A percentile compares a stretch with the other conserved stretches of the same genome.
These are phyloP conservation scores for Clonostachys rosea DNA, from an alignment of 2,329 filamentous ascomycete species.

Conservation along the genomic window DNA sequence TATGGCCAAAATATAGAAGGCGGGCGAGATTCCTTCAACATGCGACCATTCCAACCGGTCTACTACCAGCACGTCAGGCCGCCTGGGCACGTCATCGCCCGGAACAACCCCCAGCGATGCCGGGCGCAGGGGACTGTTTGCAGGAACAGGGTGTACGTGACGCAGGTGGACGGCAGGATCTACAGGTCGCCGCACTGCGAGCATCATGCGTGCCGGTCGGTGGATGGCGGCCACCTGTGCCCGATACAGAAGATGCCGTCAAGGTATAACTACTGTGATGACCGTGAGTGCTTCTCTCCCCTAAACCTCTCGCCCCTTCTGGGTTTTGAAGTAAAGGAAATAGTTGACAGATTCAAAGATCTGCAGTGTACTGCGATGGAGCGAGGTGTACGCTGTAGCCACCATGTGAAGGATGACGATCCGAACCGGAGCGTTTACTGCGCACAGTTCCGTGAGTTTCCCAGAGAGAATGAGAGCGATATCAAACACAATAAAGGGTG, in stretches of 20 bases:
- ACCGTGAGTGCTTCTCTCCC: constrained; percentile 9
- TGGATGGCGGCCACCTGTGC: constrained; percentile 13
- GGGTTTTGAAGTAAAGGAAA: neutral
- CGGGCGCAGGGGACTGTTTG: neutral
- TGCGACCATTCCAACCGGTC: too few species aligned
- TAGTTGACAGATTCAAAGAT: constrained; percentile 6
- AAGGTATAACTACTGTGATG: constrained; percentile 10
- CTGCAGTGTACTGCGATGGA: constrained; percentile 13
- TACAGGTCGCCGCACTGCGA: constrained; percentile 12
- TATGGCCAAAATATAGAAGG: too few species aligned
- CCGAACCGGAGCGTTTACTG: constrained; percentile 12
- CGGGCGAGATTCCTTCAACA: too few species aligned
- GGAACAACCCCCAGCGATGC: neutral
- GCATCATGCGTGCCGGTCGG: constrained; percentile 14
- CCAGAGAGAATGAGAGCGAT: neutral
- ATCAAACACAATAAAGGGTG: too few species aligned
- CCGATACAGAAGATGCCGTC: constrained; percentile 10
- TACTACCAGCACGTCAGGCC: neutral
- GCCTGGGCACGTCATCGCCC: neutral
- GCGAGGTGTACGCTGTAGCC: constrained; percentile 10
- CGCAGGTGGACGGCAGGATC: neutral
- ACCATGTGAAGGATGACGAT: constrained; percentile 12
- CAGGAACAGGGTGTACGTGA: neutral
- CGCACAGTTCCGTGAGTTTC: constrained; percentile 13
- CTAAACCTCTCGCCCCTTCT: neutral